phyloP scores from a whole-genome alignment of 164 flowering plant genomes.

The Chimonanthus salicifolius region DNA sequence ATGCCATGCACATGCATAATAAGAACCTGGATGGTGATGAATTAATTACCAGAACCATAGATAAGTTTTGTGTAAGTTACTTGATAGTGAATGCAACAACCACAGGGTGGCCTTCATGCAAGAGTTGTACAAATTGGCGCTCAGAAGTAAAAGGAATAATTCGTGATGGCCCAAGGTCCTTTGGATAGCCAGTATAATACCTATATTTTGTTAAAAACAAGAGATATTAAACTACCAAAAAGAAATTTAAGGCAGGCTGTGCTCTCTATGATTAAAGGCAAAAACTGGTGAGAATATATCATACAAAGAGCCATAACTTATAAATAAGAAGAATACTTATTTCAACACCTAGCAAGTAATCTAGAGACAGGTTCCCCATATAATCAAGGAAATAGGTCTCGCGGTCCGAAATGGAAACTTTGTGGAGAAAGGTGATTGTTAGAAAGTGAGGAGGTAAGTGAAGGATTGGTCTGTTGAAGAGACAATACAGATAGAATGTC shows the following conservation, averaged over 20 bases:
- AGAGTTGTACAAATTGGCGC: constrained; percentile 83
- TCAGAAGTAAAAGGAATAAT: constrained; percentile 83
- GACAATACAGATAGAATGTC: too few species aligned
- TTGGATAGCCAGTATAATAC: constrained; percentile 91
- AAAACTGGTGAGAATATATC: too few species aligned
- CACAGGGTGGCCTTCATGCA: constrained; percentile 77
- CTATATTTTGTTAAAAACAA: constrained; percentile 23
- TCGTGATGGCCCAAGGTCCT: constrained; percentile 83
- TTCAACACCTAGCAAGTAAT: too few species aligned
- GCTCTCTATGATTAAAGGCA: too few species aligned
- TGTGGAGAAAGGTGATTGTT: too few species aligned
- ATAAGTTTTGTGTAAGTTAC: constrained; percentile 23
- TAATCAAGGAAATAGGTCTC: too few species aligned
- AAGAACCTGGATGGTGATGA: not conserved
- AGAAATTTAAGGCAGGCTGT: not conserved
- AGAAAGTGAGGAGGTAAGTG: too few species aligned
- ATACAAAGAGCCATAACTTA: too few species aligned
- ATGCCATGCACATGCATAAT: not conserved
- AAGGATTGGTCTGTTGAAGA: too few species aligned
- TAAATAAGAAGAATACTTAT: not conserved
- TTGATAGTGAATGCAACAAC: constrained; percentile 88
- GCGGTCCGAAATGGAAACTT: too few species aligned
- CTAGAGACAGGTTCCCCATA: too few species aligned
- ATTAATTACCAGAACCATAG: not conserved
- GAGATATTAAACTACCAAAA: not conserved